Evolutionary conservation across 2,329 filamentous ascomycete species (phyloP).

Genomic region (Pseudohalonectria lignicola): DNA sequence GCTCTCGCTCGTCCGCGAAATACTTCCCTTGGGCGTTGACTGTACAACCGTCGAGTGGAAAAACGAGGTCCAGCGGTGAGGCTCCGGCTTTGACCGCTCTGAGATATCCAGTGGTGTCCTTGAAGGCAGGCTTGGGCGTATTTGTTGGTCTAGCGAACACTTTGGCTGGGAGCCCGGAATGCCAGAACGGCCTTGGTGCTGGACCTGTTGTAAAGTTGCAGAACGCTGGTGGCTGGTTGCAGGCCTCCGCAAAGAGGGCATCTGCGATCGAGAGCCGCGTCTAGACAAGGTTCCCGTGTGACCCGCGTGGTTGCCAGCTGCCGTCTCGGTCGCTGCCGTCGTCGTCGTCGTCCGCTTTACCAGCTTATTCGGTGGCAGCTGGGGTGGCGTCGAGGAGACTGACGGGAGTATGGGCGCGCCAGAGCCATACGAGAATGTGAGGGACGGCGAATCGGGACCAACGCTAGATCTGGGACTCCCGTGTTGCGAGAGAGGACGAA

Average conservation of each 20-base stretch:
- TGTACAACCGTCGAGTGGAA: conserved; percentile 34
- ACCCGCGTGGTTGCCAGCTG: conserved; percentile 33
- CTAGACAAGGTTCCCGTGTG: conserved; percentile 29
- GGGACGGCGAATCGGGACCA: conserved; percentile 53
- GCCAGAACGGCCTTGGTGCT: conserved; percentile 11
- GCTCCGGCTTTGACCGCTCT: conserved; percentile 5
- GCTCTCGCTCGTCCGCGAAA: conserved; percentile 16
- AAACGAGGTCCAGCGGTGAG: conserved; percentile 40
- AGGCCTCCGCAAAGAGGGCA: conserved; percentile 58
- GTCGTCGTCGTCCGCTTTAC: conserved; percentile 55
- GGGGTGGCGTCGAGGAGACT: conserved; percentile 24
- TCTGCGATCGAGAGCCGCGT: conserved; percentile 45
- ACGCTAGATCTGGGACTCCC: conserved; percentile 54
- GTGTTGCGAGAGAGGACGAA: conserved; percentile 52
- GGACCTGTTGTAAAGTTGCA: conserved; percentile 51
- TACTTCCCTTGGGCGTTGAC: conserved; percentile 14
- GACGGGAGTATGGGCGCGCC: conserved; percentile 49
- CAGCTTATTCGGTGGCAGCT: conserved; percentile 59
- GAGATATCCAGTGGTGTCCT: conserved; percentile 5
- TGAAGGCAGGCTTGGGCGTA: conserved; percentile 9
- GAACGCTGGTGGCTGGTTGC: conserved; percentile 73
- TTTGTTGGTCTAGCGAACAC: conserved; percentile 22
- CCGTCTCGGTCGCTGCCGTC: not conserved
- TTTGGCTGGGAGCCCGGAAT: conserved; percentile 10
- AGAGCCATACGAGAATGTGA: conserved; percentile 56